These are phyloP conservation scores for Kuraishia cidri DNA, from an alignment of 805 yeast species.

Conservation along the genomic window DNA sequence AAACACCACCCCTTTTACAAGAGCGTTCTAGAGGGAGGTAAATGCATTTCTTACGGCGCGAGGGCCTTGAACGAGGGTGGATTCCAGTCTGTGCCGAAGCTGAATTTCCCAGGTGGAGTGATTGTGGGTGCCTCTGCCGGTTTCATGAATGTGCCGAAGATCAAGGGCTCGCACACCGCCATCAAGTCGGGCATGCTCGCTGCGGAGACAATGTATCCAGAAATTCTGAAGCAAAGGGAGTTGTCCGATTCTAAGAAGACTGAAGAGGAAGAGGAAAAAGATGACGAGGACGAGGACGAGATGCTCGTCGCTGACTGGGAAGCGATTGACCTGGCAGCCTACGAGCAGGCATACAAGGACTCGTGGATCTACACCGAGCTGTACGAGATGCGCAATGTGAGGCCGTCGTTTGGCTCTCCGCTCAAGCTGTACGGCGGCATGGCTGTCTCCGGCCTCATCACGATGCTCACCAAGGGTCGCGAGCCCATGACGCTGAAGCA, in stretches of 20 bases:
- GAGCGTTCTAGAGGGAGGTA: conserved; percentile 74
- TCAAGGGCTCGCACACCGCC: conserved; percentile 97
- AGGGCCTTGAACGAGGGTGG: conserved; percentile 98
- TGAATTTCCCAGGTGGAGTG: conserved; percentile 94
- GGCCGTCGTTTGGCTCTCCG: conserved; percentile 81
- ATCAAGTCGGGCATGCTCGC: conserved; percentile 94
- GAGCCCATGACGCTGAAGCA: conserved; percentile 85
- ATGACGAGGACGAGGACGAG: conserved; percentile 30
- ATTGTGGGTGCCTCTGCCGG: conserved; percentile 96
- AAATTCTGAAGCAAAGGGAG: conserved; percentile 34
- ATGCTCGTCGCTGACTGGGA: conserved; percentile 23
- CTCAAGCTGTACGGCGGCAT: conserved; percentile 80
- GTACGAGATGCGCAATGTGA: conserved; percentile 75
- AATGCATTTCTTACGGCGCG: conserved; percentile 90
- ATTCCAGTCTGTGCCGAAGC: conserved; percentile 80
- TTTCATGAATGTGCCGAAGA: conserved; percentile 93
- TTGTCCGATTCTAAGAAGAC: conserved; percentile 35
- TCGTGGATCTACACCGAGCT: conserved; percentile 89
- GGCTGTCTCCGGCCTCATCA: conserved; percentile 74
- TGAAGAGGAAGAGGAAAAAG: conserved; percentile 29
- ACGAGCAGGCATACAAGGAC: conserved; percentile 53
- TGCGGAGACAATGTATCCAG: conserved; percentile 67
- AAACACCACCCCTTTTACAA: conserved; percentile 84
- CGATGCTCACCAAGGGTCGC: conserved; percentile 68
- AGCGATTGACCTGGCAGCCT: conserved; percentile 45